These are phyloP conservation scores for Coemansia sp. DNA, from an alignment of 192 early-diverging fungal species.

Conservation along the genomic window DNA sequence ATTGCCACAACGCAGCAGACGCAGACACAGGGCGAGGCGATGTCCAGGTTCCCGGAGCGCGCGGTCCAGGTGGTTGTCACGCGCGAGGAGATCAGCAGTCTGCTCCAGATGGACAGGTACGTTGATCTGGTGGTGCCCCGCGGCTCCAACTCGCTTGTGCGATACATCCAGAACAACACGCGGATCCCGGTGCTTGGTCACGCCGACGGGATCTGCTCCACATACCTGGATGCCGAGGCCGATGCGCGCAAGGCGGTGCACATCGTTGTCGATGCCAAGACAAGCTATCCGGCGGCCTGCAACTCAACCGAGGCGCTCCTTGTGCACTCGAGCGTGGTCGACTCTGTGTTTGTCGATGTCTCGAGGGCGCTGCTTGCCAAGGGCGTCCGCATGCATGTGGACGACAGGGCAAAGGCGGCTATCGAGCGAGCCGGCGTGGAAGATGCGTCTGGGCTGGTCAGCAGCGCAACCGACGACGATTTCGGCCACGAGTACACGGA, in stretches of 20 bases:
- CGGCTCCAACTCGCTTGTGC: slow-evolving; percentile 89
- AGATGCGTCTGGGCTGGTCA: slow-evolving; percentile 11
- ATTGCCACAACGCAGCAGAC: slow-evolving; percentile 54
- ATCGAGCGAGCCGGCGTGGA: slow-evolving; percentile 28
- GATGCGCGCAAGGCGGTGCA: slow-evolving; percentile 75
- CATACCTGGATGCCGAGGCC: slow-evolving; percentile 83
- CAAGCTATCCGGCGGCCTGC: slow-evolving; percentile 93
- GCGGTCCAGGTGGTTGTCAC: slow-evolving; percentile 88
- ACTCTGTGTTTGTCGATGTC: slow-evolving; percentile 56
- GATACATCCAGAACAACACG: slow-evolving; percentile 89
- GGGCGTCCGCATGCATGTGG: slow-evolving; percentile 64
- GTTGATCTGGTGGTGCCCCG: slow-evolving; percentile 97
- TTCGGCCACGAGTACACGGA: slow-evolving; percentile 93
- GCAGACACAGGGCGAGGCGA: slow-evolving; percentile 17
- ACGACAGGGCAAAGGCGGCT: slow-evolving; percentile 55
- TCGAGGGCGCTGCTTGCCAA: slow-evolving; percentile 60
- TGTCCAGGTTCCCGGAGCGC: slow-evolving; percentile 60
- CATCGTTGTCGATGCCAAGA: slow-evolving; percentile 92
- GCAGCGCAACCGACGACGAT: slow-evolving; percentile 56
- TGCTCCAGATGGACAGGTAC: slow-evolving; percentile 87
- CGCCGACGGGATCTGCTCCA: slow-evolving; percentile 96
- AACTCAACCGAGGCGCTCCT: slow-evolving; percentile 93
- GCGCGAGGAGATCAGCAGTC: slow-evolving; percentile 81
- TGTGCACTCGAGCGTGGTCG: slow-evolving; percentile 64
- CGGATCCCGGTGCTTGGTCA: slow-evolving; percentile 99